Base-by-base conservation (phyloP, 176 grass and related monocot species). In the Pontederia paniculata region DNA sequence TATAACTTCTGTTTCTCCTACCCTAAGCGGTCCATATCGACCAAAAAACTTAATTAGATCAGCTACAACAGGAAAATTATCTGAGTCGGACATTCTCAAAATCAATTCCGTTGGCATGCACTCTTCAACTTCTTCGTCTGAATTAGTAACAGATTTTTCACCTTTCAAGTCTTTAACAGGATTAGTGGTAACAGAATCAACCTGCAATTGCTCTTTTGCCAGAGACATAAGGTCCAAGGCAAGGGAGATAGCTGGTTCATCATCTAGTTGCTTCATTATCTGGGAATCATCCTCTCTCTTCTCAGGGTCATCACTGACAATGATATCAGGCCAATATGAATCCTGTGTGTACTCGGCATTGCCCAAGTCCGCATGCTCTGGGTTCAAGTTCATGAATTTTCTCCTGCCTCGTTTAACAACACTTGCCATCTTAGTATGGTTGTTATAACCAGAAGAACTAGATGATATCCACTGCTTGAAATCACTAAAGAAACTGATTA, bases 241-340 rank as follows among this genome's bases (percentile, higher is more conserved):
- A 63, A 74, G 42, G 48, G 37, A 17, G n/a, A 64, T 42, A 19
- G 19, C 28, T 21, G 52, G 59, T 23, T 52, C 42, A 9, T 50
- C 45, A 69, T 72, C 52, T 8, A 53, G 9, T 19, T 16, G 55
- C 15, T 77, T 74, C 65, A 74, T 67, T 56, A 60, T 81, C 44
- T 73, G 28, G 7, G 28, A 37, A 37, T 37, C 18, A 57, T 74
- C 74, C 62, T 77, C 45, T 25, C 51, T 69, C 49, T 21, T 67
- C 68, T 91, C 93, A 42, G 72, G 60, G 55, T 58, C 77, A 54
- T 72, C 73, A 54, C 73, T 83, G 67, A 97, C 67, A 50, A 97
- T 80, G 42, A 97, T 73, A 74, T 97, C 86, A 46, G 82, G 87
- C 93, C 93, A 97, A 65, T 97, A 97, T 0, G 91, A 90, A 66